These are phyloP conservation scores for Chlorella sp. DNA, from an alignment of 139 green algal genomes.

Conservation along the genomic window DNA sequence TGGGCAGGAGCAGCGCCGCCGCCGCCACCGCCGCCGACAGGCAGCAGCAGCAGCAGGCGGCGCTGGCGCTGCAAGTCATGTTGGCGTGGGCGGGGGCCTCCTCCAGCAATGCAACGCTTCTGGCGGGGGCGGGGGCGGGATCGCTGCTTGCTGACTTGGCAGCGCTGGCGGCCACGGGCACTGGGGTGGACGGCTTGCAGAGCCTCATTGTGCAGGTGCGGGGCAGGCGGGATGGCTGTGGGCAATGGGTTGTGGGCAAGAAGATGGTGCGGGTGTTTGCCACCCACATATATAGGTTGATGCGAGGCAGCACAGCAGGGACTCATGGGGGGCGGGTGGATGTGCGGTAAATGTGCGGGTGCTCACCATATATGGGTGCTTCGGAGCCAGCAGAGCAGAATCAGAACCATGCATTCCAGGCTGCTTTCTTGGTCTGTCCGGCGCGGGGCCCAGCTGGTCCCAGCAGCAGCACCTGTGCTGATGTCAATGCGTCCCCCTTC, in stretches of 20 bases:
- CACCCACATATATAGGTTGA: too few relatives aligned
- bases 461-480: background rate
- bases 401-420: too few relatives aligned
- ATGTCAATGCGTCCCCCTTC: background rate
- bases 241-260: background rate
- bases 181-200: conserved; percentile 10
- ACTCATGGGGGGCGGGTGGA: too few relatives aligned
- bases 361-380: too few relatives aligned
- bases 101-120: conserved; percentile 52
- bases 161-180: background rate
- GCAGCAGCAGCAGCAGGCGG: background rate
- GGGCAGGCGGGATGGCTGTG: too few relatives aligned
- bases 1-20: background rate
- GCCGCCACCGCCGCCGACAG: background rate
- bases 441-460: background rate
- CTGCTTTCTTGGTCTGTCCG: too few relatives aligned
- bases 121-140: conserved; percentile 52
- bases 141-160: conserved; percentile 38
- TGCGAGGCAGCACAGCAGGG: too few relatives aligned
- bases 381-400: too few relatives aligned
- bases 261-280: background rate
- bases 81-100: conserved; percentile 51
- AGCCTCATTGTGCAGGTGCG: conserved; percentile 3
- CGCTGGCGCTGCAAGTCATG: conserved; percentile 43
- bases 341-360: too few relatives aligned